Evolutionary conservation across 805 yeast genomes (phyloP), one percentile per base, ranked within the genome.

Genomic region (Starmerella bombicola): DNA sequence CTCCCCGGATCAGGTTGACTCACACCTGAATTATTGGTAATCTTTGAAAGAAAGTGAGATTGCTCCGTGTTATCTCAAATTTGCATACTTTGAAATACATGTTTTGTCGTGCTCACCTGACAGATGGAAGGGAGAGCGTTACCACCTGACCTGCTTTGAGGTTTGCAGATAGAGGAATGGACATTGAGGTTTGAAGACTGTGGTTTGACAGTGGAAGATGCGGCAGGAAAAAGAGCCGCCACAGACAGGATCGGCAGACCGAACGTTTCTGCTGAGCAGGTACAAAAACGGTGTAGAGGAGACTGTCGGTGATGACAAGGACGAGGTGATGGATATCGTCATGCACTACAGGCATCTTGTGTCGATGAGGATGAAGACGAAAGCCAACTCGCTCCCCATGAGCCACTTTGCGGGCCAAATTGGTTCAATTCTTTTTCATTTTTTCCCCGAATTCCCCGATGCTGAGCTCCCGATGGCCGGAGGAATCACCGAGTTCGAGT

Each of bases 401-500:
- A 33, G 35, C 26, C 38, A 38, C n/a, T 42, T 34, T 34, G 42
- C 42, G 12, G 46, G 46, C 6, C 37, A 45, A 5, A 28, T 35
- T n/a, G 50, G 50, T 18, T 35, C 47, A 22, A 33, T 47, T 4
- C 29, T 47, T 26, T 28, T 45, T 16, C 34, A 34, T 13, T 47
- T 47, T 19, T 33, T 19, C 17, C 17, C 40, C 15, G 51, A 32
- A 20, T 47, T 45, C 37, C 51, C 51, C 12, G 42, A 26, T 15
- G 3, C 38, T 1, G 45, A 36, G 33, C 46, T 45, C n/a, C 51
- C 51, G 29, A 31, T 41, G 30, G 41, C 40, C 20, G 51, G 51
- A 8, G 51, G 51, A 16, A 26, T 46, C 36, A 15, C 37, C 10
- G 31, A 37, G 35, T 47, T 47, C 35, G 37, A 37, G 21, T 33